These are phyloP conservation scores for Rehmannia glutinosa DNA, from an alignment of 257 asterid species.

Conservation along the genomic window DNA sequence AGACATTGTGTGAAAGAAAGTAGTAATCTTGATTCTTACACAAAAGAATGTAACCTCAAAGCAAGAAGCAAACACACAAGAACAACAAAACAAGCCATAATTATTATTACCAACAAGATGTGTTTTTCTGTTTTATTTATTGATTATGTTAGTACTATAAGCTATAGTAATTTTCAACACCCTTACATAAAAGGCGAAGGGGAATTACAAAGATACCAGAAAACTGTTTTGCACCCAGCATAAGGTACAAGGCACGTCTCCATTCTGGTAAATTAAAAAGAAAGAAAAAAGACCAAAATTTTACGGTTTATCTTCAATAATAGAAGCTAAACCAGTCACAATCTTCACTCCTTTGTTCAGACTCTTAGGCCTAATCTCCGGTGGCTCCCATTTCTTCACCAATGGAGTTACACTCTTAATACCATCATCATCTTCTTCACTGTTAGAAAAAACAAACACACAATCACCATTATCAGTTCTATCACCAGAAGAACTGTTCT, in stretches of 20 bases:
- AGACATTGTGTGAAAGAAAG: too few species aligned
- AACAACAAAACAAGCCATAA: neutral
- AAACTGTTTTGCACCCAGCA: neutral
- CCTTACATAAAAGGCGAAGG: constrained; percentile 73
- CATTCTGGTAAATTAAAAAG: constrained; percentile 2
- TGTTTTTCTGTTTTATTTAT: neutral
- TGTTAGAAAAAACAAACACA: constrained; percentile 22
- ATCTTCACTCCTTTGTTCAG: constrained; percentile 40
- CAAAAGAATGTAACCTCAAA: too few species aligned
- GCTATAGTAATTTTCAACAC: constrained; percentile 25
- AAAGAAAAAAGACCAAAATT: constrained; percentile 27
- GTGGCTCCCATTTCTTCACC: constrained; percentile 43
- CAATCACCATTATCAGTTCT: neutral
- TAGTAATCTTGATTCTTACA: neutral
- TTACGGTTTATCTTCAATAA: constrained; percentile 45
- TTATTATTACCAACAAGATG: neutral
- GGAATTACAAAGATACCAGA: constrained; percentile 30
- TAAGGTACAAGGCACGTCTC: constrained; percentile 7
- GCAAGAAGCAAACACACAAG: neutral
- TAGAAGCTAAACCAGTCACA: constrained; percentile 70
- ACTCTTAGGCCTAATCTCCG: constrained; percentile 42
- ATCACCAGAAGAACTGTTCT: constrained; percentile 8
- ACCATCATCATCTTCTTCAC: constrained; percentile 1
- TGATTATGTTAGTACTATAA: constrained; percentile 13
- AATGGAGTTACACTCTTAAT: neutral